phyloP scores from a whole-genome alignment of 1,284 basidiomycete species.

The Ustilago esculenta region DNA sequence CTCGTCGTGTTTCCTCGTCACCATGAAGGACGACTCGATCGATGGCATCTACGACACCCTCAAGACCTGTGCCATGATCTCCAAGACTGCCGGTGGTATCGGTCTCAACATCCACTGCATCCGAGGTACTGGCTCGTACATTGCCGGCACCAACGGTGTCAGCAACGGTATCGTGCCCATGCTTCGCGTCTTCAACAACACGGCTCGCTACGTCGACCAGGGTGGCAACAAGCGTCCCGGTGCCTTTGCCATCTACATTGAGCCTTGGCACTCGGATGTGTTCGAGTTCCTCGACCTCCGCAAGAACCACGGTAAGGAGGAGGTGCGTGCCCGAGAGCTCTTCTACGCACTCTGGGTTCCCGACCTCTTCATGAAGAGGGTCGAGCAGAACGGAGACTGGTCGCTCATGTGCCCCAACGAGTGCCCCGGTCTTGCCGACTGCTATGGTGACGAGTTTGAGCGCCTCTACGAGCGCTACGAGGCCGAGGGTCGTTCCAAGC shows the following conservation, averaged over 20 bases:
- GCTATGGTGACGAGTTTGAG: slow-evolving; percentile 92
- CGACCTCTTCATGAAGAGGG: slow-evolving; percentile 79
- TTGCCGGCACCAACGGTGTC: slow-evolving; percentile 95
- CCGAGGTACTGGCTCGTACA: slow-evolving; percentile 87
- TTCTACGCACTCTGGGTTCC: slow-evolving; percentile 99
- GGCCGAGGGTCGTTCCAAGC: slow-evolving; percentile 85
- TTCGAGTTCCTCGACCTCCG: slow-evolving; percentile 98
- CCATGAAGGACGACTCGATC: slow-evolving; percentile 98
- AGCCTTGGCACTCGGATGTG: slow-evolving; percentile 97
- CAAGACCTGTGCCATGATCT: slow-evolving; percentile 98
- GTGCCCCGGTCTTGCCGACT: slow-evolving; percentile 88
- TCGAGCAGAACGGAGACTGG: slow-evolving; percentile 81
- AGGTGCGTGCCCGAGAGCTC: slow-evolving; percentile 93
- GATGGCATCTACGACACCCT: slow-evolving; percentile 99
- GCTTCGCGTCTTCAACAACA: slow-evolving; percentile 98
- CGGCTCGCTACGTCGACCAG: slow-evolving; percentile 98
- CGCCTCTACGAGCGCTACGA: slow-evolving; percentile 90
- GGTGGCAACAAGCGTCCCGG: slow-evolving; percentile 99
- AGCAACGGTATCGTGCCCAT: slow-evolving; percentile 99
- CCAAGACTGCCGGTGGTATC: slow-evolving; percentile 98
- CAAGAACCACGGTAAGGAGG: slow-evolving; percentile 99
- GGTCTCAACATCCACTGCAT: slow-evolving; percentile 97
- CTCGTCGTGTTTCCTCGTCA: slow-evolving; percentile 96
- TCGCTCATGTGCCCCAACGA: slow-evolving; percentile 98
- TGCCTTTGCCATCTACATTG: slow-evolving; percentile 96